A percentile compares a stretch with the other conserved stretches of the same genome.
Conservation (phyloP, 2,329 filamentous ascomycete species). For the Arthrobotrys sphaeroides region DNA sequence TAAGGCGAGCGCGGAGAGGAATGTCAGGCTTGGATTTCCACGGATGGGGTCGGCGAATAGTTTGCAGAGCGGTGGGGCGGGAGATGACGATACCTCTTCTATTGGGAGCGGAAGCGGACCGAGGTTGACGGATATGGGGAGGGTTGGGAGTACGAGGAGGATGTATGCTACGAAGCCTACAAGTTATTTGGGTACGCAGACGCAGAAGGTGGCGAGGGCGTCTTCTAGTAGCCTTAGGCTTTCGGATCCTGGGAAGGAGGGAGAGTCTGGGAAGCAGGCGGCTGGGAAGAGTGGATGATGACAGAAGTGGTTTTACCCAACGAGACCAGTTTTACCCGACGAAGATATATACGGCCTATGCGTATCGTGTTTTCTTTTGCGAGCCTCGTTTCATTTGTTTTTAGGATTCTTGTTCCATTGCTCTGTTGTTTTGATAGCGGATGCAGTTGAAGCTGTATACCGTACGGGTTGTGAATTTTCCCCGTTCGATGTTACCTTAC, state of each 20-base stretch:
- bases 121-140: slow-evolving; percentile 42
- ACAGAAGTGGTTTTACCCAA: no score
- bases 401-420: no score
- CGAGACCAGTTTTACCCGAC: no score
- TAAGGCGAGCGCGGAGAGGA: slow-evolving; percentile 70
- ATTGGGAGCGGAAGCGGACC: slow-evolving; percentile 11
- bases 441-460: no score
- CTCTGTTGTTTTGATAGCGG: no score
- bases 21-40: slow-evolving; percentile 22
- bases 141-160: slow-evolving; percentile 43
- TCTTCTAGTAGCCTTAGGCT: slow-evolving; percentile 41
- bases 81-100: slow-evolving; percentile 24
- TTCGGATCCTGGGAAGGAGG: slow-evolving; percentile 19
- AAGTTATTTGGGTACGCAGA: slow-evolving; percentile 23
- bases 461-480: no score
- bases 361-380: not conserved
- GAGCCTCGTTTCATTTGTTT: slow-evolving; percentile 1
- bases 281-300: not conserved
- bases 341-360: not conserved
- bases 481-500: no score
- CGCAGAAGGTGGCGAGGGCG: slow-evolving; percentile 25
- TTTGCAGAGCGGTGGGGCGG: not conserved
- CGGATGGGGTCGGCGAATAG: slow-evolving; percentile 23
- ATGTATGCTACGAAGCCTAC: slow-evolving; percentile 48
- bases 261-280: not conserved